These are phyloP conservation scores for Chlorophyllum brunneum DNA, from an alignment of 768 basidiomycete species.

Conservation along the genomic window DNA sequence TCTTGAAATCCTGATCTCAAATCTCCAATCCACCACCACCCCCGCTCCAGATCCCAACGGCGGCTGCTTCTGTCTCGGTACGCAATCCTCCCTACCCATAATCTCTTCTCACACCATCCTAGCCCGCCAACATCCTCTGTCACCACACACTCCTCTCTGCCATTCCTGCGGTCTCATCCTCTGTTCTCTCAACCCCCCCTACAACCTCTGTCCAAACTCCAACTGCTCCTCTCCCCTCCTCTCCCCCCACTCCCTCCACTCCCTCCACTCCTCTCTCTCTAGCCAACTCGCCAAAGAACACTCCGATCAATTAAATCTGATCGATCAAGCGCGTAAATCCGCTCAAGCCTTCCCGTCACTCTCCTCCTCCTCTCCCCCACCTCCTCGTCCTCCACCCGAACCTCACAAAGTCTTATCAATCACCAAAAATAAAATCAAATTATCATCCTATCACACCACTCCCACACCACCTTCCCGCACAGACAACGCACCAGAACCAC, in stretches of 20 bases:
- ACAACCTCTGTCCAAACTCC: conserved; percentile 43
- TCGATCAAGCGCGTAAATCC: conserved; percentile 44
- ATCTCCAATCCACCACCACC: conserved; percentile 31
- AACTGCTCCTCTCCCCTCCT: conserved; percentile 43
- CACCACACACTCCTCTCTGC: conserved; percentile 53
- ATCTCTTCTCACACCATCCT: neutral
- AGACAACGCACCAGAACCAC: conserved; percentile 18
- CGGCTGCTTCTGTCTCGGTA: conserved; percentile 72
- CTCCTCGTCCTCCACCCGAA: neutral
- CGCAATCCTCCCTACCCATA: conserved; percentile 4
- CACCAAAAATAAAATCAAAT: conserved; percentile 38
- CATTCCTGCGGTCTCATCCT: conserved; percentile 57
- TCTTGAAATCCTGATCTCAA: conserved; percentile 45
- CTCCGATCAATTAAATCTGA: conserved; percentile 30
- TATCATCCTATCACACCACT: conserved; percentile 49
- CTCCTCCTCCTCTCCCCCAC: conserved; percentile 2
- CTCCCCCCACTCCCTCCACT: conserved; percentile 23
- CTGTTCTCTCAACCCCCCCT: conserved; percentile 52
- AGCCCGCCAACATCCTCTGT: conserved; percentile 61
- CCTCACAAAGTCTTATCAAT: conserved; percentile 58
- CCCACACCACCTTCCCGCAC: conserved; percentile 27
- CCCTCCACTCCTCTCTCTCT: conserved; percentile 39
- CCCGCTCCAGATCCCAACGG: conserved; percentile 50
- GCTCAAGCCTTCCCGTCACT: conserved; percentile 65
- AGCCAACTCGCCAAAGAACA: conserved; percentile 41